Percentiles rank a stretch among this genome's conserved stretches.
Conservation (phyloP, 257 asterid species). For the Henckelia pumila region DNA sequence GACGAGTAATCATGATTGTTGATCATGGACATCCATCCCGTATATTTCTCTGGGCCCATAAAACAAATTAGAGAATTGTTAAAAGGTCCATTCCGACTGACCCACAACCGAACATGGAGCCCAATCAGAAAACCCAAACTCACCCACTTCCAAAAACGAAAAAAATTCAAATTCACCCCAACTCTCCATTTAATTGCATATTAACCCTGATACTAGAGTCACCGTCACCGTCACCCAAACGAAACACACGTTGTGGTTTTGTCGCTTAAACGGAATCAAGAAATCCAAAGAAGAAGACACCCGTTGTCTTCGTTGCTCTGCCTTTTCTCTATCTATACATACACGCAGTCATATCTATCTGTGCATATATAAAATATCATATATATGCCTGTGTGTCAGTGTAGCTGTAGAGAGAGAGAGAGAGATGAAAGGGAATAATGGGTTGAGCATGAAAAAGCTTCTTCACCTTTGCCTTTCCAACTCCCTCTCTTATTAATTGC, state of each 20-base stretch:
- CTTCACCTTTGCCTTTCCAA: constrained; percentile 26
- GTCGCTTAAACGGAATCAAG: constrained; percentile 47
- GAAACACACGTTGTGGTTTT: constrained; percentile 30
- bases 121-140: constrained; percentile 16
- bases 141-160: constrained; percentile 17
- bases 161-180: constrained; percentile 9
- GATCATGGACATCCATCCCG: not conserved
- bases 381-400: constrained; percentile 2
- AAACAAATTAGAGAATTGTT: constrained; percentile 19
- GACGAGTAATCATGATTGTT: too few species aligned
- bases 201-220: constrained; percentile 25
- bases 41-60: constrained; percentile 12
- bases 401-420: constrained; percentile 20
- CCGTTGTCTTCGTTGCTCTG: constrained; percentile 28
- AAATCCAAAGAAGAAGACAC: constrained; percentile 34
- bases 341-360: constrained; percentile 14
- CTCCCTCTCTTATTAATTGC: constrained; percentile 29
- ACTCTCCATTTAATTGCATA: constrained; percentile 19
- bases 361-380: not conserved
- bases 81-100: constrained; percentile 31
- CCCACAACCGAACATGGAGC: constrained; percentile 47
- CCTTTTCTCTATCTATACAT: constrained; percentile 34
- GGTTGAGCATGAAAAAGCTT: constrained; percentile 31
- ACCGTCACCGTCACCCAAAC: constrained; percentile 37
- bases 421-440: constrained; percentile 5